Percentiles rank a stretch among this genome's conserved stretches.
Conservation (phyloP, 345 rosid species). For the Salix arbutifolia region DNA sequence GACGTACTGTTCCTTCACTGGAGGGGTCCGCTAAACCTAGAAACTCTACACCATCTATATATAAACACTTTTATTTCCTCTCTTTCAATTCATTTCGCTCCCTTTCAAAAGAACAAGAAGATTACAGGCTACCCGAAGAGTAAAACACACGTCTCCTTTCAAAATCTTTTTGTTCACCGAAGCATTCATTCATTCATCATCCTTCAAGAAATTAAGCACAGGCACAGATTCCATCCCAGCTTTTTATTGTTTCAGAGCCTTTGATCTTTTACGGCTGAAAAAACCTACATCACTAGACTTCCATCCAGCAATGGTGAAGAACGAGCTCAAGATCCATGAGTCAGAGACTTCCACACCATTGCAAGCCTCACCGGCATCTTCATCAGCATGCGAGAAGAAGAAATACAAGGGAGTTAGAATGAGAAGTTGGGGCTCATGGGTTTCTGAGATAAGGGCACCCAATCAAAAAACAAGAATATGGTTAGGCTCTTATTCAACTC, state of each 20-base stretch:
- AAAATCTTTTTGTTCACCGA: not conserved
- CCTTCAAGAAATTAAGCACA: not conserved
- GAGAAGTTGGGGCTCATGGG: slow-evolving; percentile 99
- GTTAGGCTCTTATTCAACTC: slow-evolving; percentile 92
- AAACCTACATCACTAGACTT: not conserved
- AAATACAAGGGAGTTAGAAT: slow-evolving; percentile 93
- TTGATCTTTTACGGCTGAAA: not conserved
- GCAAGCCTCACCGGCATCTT: slow-evolving; percentile 9
- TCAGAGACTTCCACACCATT: slow-evolving; percentile 26
- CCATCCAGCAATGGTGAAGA: slow-evolving; percentile 51
- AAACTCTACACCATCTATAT: slow-evolving; percentile 25
- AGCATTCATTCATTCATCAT: not conserved
- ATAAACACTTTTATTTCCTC: slow-evolving; percentile 17
- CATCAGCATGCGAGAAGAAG: slow-evolving; percentile 36
- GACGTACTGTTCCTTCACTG: slow-evolving; percentile 20
- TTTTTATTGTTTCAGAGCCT: not conserved
- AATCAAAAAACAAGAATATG: slow-evolving; percentile 93
- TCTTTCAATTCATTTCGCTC: not conserved
- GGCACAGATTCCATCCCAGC: not conserved
- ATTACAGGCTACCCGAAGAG: not conserved
- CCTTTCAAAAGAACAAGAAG: not conserved
- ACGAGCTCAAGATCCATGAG: slow-evolving; percentile 40
- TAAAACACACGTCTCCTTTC: not conserved
- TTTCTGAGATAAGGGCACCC: slow-evolving; percentile 94
- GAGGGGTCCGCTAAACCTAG: slow-evolving; percentile 12